Percentiles rank a stretch among this genome's conserved stretches.
phyloP scores from a whole-genome alignment of 2,329 filamentous ascomycete genomes.

The Xylaria sp. region DNA sequence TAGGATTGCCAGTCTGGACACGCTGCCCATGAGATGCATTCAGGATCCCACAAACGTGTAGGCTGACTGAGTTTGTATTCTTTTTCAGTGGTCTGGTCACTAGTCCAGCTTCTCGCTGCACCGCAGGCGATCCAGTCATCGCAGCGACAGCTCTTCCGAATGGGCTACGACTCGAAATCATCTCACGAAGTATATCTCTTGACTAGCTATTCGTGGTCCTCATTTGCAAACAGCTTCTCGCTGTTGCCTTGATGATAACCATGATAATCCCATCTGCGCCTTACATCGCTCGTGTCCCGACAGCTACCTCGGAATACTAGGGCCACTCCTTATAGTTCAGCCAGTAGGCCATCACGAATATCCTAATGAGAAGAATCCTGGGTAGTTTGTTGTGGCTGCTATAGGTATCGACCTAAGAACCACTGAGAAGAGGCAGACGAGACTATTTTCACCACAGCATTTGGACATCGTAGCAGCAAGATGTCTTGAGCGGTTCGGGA shows the following conservation, averaged over 20 bases:
- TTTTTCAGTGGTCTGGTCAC: not conserved
- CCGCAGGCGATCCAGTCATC: not conserved
- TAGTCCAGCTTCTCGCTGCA: not conserved
- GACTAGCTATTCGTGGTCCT: not conserved
- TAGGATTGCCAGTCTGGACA: not conserved
- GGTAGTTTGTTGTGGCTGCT: not conserved
- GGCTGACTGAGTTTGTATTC: not conserved
- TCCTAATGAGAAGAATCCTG: too few species aligned
- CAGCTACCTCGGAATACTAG: not conserved
- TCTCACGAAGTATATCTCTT: not conserved
- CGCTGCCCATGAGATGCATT: not conserved
- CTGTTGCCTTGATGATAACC: not conserved
- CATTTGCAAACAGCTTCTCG: not conserved
- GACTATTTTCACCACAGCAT: too few species aligned
- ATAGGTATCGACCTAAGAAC: not conserved
- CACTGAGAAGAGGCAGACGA: not conserved
- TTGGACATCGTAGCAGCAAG: not conserved
- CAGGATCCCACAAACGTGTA: not conserved
- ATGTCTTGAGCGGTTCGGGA: not conserved
- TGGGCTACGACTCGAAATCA: not conserved
- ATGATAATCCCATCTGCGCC: not conserved
- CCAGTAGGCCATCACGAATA: not conserved
- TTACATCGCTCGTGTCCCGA: not conserved
- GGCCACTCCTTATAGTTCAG: not conserved
- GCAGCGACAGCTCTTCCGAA: not conserved